These are phyloP conservation scores for Barnettozyma sucrosica DNA, from an alignment of 805 yeast species.

Conservation along the genomic window DNA sequence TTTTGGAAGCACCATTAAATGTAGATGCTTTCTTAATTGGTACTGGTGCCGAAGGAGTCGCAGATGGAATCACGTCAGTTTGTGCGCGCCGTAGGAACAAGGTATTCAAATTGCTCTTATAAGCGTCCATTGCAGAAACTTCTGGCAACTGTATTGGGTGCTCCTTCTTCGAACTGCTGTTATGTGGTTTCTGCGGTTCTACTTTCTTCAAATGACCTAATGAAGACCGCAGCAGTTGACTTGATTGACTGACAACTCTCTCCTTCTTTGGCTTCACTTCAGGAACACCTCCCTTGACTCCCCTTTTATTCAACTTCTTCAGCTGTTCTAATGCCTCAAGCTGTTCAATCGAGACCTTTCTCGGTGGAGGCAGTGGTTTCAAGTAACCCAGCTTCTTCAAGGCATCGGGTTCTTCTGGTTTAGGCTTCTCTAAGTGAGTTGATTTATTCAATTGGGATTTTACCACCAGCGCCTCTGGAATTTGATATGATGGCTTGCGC, in stretches of 20 bases:
- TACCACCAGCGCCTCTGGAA: slow-evolving; percentile 21
- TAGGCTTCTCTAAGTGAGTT: neutral
- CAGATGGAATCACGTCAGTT: slow-evolving; percentile 10
- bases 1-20: slow-evolving; percentile 11
- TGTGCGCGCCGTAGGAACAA: slow-evolving; percentile 14
- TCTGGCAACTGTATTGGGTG: neutral
- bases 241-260: slow-evolving; percentile 21
- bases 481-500: slow-evolving; percentile 15
- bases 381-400: slow-evolving; percentile 8
- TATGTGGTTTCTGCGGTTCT: neutral
- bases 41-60: neutral
- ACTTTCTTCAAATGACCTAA: slow-evolving; percentile 13
- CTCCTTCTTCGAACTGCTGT: neutral
- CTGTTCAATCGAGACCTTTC: slow-evolving; percentile 19
- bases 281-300: slow-evolving; percentile 5
- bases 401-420: slow-evolving; percentile 8
- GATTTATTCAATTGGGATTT: slow-evolving; percentile 8
- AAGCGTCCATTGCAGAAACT: slow-evolving; percentile 1
- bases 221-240: slow-evolving; percentile 13
- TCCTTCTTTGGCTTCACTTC: slow-evolving; percentile 14
- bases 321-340: slow-evolving; percentile 20
- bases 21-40: slow-evolving; percentile 19
- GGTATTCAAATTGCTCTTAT: slow-evolving; percentile 13
- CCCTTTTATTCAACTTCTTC: slow-evolving; percentile 14
- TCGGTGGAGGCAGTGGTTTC: slow-evolving; percentile 20